Percentiles rank a stretch among this genome's conserved stretches.
phyloP scores from a whole-genome alignment of 192 early-diverging fungal genomes.

The Chytriomyces hyalinus region DNA sequence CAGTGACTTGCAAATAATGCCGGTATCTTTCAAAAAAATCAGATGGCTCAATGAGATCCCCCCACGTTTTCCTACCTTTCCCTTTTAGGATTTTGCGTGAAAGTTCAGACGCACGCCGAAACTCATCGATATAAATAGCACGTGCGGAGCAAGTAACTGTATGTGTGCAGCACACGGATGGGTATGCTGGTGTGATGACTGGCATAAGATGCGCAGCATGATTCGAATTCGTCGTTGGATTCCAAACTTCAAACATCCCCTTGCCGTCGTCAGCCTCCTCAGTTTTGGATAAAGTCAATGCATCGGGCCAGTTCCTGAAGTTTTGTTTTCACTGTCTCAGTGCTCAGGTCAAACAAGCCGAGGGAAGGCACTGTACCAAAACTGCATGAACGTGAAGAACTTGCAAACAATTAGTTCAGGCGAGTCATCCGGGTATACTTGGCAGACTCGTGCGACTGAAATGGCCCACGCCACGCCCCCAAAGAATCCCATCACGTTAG shows the following conservation, averaged over 20 bases:
- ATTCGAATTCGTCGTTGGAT: conserved; percentile 78
- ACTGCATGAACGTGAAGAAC: conserved; percentile 84
- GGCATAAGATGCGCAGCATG: conserved; percentile 93
- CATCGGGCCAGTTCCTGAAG: conserved; percentile 81
- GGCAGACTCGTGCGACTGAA: conserved; percentile 91
- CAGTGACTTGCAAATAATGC: conserved; percentile 86
- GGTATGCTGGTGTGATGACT: conserved; percentile 97
- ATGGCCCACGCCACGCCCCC: conserved; percentile 99
- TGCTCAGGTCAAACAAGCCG: no score
- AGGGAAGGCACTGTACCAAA: conserved; percentile 62
- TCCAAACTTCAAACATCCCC: conserved; percentile 58
- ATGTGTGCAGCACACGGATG: conserved; percentile 97
- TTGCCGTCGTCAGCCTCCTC: no score
- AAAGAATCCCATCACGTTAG: conserved; percentile 96
- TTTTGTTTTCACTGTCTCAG: no score
- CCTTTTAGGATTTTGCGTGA: conserved; percentile 77
- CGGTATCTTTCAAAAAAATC: no score
- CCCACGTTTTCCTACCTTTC: conserved; percentile 68
- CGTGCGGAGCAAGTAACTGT: conserved; percentile 90
- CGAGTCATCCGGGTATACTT: conserved; percentile 92
- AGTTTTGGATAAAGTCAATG: conserved; percentile 67
- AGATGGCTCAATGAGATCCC: conserved; percentile 70
- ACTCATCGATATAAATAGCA: conserved; percentile 81
- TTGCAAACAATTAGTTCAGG: conserved; percentile 80
- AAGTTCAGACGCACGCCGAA: conserved; percentile 77